Evolutionary conservation across 2,329 filamentous ascomycete species (phyloP), one percentile per base, ranked within the genome.

Genomic region (Phoma herbarum): DNA sequence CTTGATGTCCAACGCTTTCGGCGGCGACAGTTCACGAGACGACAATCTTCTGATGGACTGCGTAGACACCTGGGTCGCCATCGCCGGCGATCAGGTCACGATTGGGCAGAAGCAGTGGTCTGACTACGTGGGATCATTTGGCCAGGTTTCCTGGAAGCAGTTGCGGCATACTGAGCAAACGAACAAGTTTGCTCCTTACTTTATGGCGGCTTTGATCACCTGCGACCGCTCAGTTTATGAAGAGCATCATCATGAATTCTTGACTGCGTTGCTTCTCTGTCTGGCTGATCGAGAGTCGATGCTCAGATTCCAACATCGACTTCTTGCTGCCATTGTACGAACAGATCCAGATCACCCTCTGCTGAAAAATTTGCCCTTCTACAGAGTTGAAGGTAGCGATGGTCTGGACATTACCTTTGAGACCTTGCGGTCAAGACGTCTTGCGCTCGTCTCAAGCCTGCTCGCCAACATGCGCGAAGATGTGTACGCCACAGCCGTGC

Each of bases 1-100:
- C 20, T 78, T 88, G 25, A 73, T 88, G 22, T 88, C 86, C 1
- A 87, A 86, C 59, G 83, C 83, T 50, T 88, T 88, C 67, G 86
- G 86, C 8, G 83, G 85, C 33, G 86, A 89, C 55, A 53, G n/a
- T 20, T 69, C 77, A 16, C 76, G 80, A 20, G 83, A 86, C 44
- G 86, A 89, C 63, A 71, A 69, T 1, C 70, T 88, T 6, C 78
- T 88, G 6, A 71, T 80, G 45, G 80, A 78, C 41, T 73, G 82
- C 12, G 75, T 87, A 16, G 82, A 87, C 58, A 81, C 81, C 18
- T 89, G 86, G 87, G 76, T 80, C 10, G 75, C 76, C 6, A 64
- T 86, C 35, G 83, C 82, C 3, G 69, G 76, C n/a, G 66, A 75
- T 10, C 77, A 83, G 43, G 81, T 86, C 16, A 73, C 79, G 59